phyloP scores from a whole-genome alignment of 495 filamentous ascomycete genomes.

The Terfezia boudieri region DNA sequence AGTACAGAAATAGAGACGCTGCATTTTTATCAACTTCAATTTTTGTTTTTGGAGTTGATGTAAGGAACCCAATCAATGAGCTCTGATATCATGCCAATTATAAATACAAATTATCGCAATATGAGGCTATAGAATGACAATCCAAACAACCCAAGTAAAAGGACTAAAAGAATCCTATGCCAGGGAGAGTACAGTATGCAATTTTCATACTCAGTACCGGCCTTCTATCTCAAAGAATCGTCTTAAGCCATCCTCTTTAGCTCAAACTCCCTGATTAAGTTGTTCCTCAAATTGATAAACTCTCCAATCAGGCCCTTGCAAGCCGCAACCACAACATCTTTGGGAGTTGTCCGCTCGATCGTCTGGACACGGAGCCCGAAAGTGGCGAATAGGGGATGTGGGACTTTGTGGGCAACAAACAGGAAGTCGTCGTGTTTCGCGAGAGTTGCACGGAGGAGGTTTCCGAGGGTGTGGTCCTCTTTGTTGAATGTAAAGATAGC shows the following conservation, averaged over 20 bases:
- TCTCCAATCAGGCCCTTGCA: constrained; percentile 60
- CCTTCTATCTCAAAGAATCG: not conserved
- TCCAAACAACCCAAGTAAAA: no score
- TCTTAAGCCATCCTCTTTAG: constrained; percentile 68
- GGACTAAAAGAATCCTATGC: no score
- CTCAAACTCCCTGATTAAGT: constrained; percentile 91
- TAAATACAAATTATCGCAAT: no score
- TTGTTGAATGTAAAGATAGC: constrained; percentile 86
- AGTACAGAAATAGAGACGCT: no score
- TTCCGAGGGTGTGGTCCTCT: constrained; percentile 91
- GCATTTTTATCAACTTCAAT: no score
- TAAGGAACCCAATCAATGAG: no score
- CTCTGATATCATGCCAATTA: no score
- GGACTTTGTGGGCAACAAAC: constrained; percentile 76
- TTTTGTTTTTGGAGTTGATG: no score
- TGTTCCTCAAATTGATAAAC: constrained; percentile 49
- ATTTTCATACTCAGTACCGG: no score
- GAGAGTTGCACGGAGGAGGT: constrained; percentile 63
- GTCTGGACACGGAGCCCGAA: constrained; percentile 82
- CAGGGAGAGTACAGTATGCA: no score
- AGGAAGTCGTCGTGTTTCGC: constrained; percentile 53
- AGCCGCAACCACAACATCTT: constrained; percentile 56
- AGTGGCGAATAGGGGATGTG: constrained; percentile 66
- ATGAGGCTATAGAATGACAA: no score
- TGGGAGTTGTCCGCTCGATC: constrained; percentile 65